phyloP scores from a whole-genome alignment of 108 stramenopile genomes.

The Nitzschia palea region DNA sequence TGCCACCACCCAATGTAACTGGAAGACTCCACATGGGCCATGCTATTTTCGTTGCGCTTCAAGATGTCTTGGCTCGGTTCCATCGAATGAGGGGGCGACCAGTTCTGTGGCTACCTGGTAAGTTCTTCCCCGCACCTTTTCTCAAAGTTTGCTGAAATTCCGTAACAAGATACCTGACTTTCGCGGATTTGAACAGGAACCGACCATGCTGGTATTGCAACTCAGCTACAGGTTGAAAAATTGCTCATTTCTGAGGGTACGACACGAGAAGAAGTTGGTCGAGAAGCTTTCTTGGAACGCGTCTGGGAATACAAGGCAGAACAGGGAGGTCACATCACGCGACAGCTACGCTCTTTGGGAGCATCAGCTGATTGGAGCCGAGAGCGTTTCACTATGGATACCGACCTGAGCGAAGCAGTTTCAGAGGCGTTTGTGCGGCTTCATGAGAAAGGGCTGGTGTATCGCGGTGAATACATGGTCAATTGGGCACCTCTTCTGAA shows the following conservation, averaged over 20 bases:
- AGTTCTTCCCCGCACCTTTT: slow-evolving; percentile 1
- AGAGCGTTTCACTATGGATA: slow-evolving; percentile 98
- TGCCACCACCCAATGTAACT: slow-evolving; percentile 99
- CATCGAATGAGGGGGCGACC: slow-evolving; percentile 97
- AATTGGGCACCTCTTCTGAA: slow-evolving; percentile 98
- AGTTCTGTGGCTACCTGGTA: slow-evolving; percentile 92
- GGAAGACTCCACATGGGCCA: slow-evolving; percentile 99
- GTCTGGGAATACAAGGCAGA: slow-evolving; percentile 94
- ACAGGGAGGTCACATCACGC: slow-evolving; percentile 94
- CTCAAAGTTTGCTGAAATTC: no score
- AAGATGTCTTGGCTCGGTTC: slow-evolving; percentile 97
- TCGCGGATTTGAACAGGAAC: slow-evolving; percentile 55
- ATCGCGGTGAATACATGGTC: slow-evolving; percentile 96
- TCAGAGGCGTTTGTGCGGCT: slow-evolving; percentile 94
- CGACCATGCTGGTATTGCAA: slow-evolving; percentile 99
- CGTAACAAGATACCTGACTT: no score
- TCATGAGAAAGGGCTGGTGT: slow-evolving; percentile 94
- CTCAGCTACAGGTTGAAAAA: slow-evolving; percentile 97
- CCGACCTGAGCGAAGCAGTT: slow-evolving; percentile 82
- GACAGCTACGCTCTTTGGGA: slow-evolving; percentile 92
- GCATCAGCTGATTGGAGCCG: slow-evolving; percentile 98
- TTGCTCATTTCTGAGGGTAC: slow-evolving; percentile 76
- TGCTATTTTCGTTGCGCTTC: slow-evolving; percentile 97
- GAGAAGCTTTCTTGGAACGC: slow-evolving; percentile 85
- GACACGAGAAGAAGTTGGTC: slow-evolving; percentile 82